Base-by-base conservation (phyloP, 768 basidiomycete species). In the Tricholoma terreum region DNA sequence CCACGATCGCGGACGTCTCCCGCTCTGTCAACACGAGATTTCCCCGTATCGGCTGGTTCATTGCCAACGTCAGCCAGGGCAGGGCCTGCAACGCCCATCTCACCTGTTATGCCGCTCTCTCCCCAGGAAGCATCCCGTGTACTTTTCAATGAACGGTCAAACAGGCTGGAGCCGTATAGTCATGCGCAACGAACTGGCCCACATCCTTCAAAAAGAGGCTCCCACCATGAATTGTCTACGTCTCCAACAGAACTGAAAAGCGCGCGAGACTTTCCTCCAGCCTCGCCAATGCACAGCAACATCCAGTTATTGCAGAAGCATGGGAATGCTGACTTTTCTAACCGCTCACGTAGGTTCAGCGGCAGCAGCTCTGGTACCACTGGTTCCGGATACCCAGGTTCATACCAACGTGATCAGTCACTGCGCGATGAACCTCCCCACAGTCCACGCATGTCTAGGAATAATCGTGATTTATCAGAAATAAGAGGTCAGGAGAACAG, bases 111-210 rank as follows among this genome's bases (percentile, higher is more conserved):
- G 67, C 75, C 52, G 55, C 75, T 78, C 54, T 80, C 84, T 8
- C 80, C 83, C 8, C 76, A 80, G 58, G 84, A 87, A 38, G 71
- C 79, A 2, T 80, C 89, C 33, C 83, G 90, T 40, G 87, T 87
- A 0, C 78, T 99, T n/a, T 99, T 98, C 79, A 98, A 99, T 66
- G 97, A 96, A 65, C 86, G 90, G 3, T 91, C 89, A 9, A 98
- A 97, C 66, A 82, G 86, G 61, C 73, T 98, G 55, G 96, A 98
- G 71, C 90, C 92, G 2, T 92, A 90, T 64, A 83, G 78, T 55
- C 81, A 77, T 61, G 58, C 74, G n/a, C 76, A 80, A 63, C 76
- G 79, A 50, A 70, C 68, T 43, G 77, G 81, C 27, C 64, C 78
- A 51, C 73, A 73, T 46, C 65, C 74, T 52, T 67, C 75, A 40